Percentiles rank a stretch among this genome's conserved stretches.
These are phyloP conservation scores for Candida pseudoviswanathii DNA, from an alignment of 1,139 yeast genomes.

Conservation along the genomic window DNA sequence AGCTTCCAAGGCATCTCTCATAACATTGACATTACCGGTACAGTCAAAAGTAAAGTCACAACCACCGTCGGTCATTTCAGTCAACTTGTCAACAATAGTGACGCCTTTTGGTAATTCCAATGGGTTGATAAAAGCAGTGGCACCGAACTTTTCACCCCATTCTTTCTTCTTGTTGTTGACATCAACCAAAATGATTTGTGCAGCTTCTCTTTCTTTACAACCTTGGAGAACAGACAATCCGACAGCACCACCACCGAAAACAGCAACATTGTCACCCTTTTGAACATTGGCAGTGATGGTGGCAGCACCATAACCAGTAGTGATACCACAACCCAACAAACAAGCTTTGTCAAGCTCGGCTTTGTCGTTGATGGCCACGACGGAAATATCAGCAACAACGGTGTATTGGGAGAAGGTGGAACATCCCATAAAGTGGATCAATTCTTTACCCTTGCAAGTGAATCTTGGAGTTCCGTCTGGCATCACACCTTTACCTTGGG, in stretches of 20 bases:
- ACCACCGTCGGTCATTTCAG: conserved; percentile 95
- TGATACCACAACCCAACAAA: conserved; percentile 95
- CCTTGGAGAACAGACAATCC: conserved; percentile 97
- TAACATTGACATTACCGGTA: conserved; percentile 93
- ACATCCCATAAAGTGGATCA: conserved; percentile 95
- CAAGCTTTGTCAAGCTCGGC: conserved; percentile 89
- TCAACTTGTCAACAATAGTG: conserved; percentile 78
- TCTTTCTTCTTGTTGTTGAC: conserved; percentile 79
- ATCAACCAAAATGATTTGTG: conserved; percentile 83
- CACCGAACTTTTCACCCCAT: conserved; percentile 91
- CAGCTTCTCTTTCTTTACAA: conserved; percentile 80
- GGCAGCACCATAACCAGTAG: conserved; percentile 98
- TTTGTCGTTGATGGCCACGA: conserved; percentile 82
- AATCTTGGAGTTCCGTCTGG: conserved; percentile 96
- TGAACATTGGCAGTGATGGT: conserved; percentile 90
- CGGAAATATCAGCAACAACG: conserved; percentile 97
- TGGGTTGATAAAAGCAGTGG: conserved; percentile 93
- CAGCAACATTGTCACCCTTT: conserved; percentile 91
- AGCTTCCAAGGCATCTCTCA: conserved; percentile 95
- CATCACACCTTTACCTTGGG: conserved; percentile 34
- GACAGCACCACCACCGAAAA: conserved; percentile 97
- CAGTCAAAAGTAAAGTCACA: conserved; percentile 95
- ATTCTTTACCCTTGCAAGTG: conserved; percentile 76
- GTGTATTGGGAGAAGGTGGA: conserved; percentile 97
- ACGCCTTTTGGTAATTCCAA: conserved; percentile 69